These are phyloP conservation scores for Rosa rugosa DNA, from an alignment of 306 rosid genomes.

Conservation along the genomic window DNA sequence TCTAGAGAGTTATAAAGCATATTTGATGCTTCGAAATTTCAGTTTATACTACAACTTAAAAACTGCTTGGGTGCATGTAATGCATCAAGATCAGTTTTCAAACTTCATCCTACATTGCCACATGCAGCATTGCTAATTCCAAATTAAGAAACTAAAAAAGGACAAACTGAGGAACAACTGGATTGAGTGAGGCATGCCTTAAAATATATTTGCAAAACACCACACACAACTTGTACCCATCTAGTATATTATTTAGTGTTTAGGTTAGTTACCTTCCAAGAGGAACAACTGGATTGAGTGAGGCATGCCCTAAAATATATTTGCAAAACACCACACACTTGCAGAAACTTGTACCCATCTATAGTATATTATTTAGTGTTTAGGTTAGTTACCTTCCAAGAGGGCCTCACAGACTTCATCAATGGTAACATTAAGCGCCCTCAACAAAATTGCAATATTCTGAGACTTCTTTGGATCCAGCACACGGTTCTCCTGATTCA, in stretches of 20 bases:
- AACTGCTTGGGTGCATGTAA: background rate
- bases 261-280: constrained; percentile 58
- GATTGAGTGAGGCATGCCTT: background rate
- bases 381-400: constrained; percentile 58
- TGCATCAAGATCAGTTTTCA: background rate
- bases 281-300: constrained; percentile 20
- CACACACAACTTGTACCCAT: background rate
- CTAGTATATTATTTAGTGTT: background rate
- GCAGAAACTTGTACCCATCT: background rate
- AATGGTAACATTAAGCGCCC: constrained; percentile 84
- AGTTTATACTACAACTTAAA: background rate
- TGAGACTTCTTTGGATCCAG: constrained; percentile 96
- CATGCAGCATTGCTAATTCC: background rate
- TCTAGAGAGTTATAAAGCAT: background rate
- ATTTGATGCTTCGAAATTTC: background rate
- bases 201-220: background rate
- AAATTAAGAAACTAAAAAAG: background rate
- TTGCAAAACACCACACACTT: background rate
- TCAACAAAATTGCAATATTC: constrained; percentile 79
- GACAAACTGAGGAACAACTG: background rate
- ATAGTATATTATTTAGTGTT: background rate
- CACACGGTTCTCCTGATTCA: constrained; percentile 62
- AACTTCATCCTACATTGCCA: background rate
- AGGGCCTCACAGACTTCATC: constrained; percentile 95
- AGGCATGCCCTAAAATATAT: background rate